Evolutionary conservation across 192 early-diverging fungal genomes (phyloP).

Genomic region (Linnemannia zychae): DNA sequence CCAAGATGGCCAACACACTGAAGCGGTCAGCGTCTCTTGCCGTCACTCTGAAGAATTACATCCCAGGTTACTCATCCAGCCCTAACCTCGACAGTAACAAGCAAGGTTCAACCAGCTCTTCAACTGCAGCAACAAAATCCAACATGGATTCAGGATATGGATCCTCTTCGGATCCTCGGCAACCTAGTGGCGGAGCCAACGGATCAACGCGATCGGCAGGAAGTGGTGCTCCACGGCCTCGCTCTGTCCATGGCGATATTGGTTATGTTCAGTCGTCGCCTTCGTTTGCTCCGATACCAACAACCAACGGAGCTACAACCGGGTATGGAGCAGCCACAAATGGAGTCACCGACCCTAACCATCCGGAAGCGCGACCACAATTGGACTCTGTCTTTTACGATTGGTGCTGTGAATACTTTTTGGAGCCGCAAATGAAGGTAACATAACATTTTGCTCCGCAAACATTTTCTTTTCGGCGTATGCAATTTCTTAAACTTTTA

Average conservation of each 20-base stretch:
- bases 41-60: constrained; percentile 55
- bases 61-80: constrained; percentile 36
- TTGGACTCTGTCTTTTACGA: constrained; percentile 81
- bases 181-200: constrained; percentile 15
- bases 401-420: constrained; percentile 91
- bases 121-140: constrained; percentile 4
- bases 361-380: constrained; percentile 59
- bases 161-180: constrained; percentile 9
- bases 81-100: constrained; percentile 1
- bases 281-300: constrained; percentile 14
- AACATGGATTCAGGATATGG: background rate
- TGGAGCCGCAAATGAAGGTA: constrained; percentile 89
- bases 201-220: constrained; percentile 19
- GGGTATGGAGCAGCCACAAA: constrained; percentile 9
- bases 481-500: constrained; percentile 14
- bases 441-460: background rate
- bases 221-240: constrained; percentile 28
- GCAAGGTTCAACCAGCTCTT: background rate
- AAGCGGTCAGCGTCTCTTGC: constrained; percentile 60
- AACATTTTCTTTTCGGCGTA: background rate
- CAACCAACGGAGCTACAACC: constrained; percentile 10
- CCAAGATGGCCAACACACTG: constrained; percentile 53
- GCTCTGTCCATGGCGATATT: constrained; percentile 47
- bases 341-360: constrained; percentile 28
- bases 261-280: constrained; percentile 33